Base-by-base conservation (phyloP, 257 asterid species). In the Petunia axillaris region DNA sequence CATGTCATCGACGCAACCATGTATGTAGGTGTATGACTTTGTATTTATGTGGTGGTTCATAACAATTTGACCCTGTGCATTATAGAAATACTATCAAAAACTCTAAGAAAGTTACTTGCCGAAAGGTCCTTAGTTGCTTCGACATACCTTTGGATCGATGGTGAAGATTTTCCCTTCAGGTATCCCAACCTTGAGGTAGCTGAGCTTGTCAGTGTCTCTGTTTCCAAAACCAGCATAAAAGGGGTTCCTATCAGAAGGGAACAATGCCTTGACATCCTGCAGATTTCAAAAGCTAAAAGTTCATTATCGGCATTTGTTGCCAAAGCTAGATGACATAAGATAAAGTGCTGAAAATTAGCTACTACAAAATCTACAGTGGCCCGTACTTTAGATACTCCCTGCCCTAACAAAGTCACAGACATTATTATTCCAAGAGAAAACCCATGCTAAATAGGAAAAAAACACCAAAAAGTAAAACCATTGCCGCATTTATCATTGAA, bases 161-260 rank as follows among this genome's bases (percentile, higher is more conserved):
- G 91, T 95, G 83, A 95, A 95, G 82, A 95, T 95, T 86, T 94
- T 95, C 39, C 96, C 97, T 80, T 79, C 88, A 4, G 99, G 99
- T 37, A 95, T 94, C 67, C 98, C 98, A 73, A 92, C 99, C 86
- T 90, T 95, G 39, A 95, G 92, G 85, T 95, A 95, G 93, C 99
- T 93, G 63, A 95, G 70, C 86, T 95, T 97, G 77, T 95, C 99
- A 2, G 98, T 95, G 84, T 95, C 96, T 85, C 98, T 86, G 88
- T 95, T 95, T 77, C 99, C 99, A 81, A 95, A 95, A 74, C 99
- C 99, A 83, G 99, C 99, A 87, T 95, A 95, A 83, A 95, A 95
- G 36, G 99, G 99, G 86, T 88, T 93, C 53, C 87, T 89, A 84
- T 87, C 95, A 15, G 86, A 85, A 81, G 99, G 98, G 87, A 95